Base-by-base conservation (phyloP, 1,284 basidiomycete species). In the Lentinula novae-zelandiae region DNA sequence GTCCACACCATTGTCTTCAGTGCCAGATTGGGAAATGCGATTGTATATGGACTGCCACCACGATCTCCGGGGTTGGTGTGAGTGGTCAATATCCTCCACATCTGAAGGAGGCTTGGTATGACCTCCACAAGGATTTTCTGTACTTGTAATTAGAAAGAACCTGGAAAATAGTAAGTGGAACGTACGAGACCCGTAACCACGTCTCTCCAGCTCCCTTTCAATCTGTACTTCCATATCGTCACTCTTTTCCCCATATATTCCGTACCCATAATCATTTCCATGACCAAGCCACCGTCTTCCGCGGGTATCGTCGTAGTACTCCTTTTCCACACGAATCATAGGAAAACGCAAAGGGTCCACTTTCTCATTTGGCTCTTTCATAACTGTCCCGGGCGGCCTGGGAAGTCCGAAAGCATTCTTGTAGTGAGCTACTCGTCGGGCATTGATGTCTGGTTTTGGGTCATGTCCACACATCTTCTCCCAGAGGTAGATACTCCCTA, bases 11-110 rank as follows among this genome's bases (percentile, higher is more conserved):
- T 70, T 69, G 39, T 74, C 68, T 13, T 70, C 70, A 31, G 75
- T 74, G 13, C 68, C 70, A 3, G 76, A 71, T 56, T 81, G 80
- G 2, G 84, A 85, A 34, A 85, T 64, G 17, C 80, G 80, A 64
- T 78, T 70, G 67, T 85, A 85, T 5, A 83, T 67, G 44, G 71
- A 76, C 20, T 78, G 78, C 84, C 84, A 86, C 85, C 83, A 85
- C 0, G 85, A 82, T 8, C 72, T 68, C 53, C 76, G 75, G 0
- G 64, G 63, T 44, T 68, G 71, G 57, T 69, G 70, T 33, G 67
- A 66, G 4, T 67, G 64, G 2, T 48, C 50, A 17, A 62, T 62
- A 22, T 65, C 62, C 8, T 62, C 53, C 17, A 62, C 62, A 27
- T 61, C 40, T 27, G 10, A 62, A 42, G 62, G 31, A 1, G 60